Conservation (phyloP, 83 land plant genomes). For the Diphasiastrum complanatum region DNA sequence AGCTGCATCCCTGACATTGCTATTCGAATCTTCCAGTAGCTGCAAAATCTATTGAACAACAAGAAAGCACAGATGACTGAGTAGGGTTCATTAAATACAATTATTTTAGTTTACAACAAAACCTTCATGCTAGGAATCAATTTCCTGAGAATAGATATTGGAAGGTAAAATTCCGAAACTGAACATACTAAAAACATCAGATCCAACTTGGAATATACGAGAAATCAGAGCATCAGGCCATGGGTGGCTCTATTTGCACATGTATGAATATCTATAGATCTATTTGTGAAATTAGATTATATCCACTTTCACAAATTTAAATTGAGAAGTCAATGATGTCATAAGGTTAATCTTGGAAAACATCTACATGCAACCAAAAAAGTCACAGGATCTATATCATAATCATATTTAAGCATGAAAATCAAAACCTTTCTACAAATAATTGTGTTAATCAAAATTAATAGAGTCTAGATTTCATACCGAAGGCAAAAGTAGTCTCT, state of each 20-base stretch:
- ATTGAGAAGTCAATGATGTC: too few species aligned
- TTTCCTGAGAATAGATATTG: too few species aligned
- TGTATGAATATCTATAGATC: too few species aligned
- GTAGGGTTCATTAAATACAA: neutral
- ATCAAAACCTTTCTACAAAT: neutral
- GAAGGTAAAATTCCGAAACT: too few species aligned
- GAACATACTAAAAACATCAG: too few species aligned
- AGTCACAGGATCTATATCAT: neutral
- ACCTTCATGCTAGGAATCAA: too few species aligned
- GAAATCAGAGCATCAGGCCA: too few species aligned
- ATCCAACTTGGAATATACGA: too few species aligned
- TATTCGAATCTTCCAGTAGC: constrained; percentile 82
- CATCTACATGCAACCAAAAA: constrained; percentile 3
- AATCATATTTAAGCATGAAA: neutral
- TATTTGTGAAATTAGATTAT: too few species aligned
- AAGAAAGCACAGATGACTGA: neutral
- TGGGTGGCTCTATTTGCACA: too few species aligned
- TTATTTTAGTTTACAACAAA: neutral
- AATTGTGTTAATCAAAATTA: neutral
- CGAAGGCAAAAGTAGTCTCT: constrained; percentile 73
- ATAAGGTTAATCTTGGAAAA: too few species aligned
- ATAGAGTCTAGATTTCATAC: constrained; percentile 31
- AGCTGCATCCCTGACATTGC: constrained; percentile 85
- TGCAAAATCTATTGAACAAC: constrained; percentile 58
- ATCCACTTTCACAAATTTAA: too few species aligned